phyloP scores from a whole-genome alignment of 352 stramenopile genomes.

The Globisporangium ultimum region DNA sequence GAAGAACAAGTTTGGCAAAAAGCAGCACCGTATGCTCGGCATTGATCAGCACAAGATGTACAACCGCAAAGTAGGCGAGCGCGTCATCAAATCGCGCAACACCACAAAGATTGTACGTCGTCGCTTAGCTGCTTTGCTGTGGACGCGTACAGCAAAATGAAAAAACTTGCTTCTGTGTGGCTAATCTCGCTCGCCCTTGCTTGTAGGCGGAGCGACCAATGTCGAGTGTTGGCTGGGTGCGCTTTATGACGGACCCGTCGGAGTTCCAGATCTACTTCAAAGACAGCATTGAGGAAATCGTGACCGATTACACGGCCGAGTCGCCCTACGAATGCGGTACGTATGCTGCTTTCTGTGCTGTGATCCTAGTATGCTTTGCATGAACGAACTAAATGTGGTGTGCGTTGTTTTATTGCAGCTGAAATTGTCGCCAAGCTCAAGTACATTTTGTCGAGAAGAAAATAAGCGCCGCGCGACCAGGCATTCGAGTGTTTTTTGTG shows the following conservation, averaged over 20 bases:
- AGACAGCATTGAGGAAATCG: conserved; percentile 85
- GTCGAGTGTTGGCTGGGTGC: conserved; percentile 82
- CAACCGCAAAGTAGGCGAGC: conserved; percentile 88
- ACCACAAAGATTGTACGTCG: conserved; percentile 86
- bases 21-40: conserved; percentile 85
- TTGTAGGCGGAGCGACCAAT: conserved; percentile 78
- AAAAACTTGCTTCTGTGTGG: conserved; percentile 1
- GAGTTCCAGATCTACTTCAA: conserved; percentile 91
- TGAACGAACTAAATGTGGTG: background rate
- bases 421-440: conserved; percentile 90
- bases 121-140: background rate
- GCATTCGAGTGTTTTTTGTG: background rate
- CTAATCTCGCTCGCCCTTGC: conserved; percentile 5
- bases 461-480: conserved; percentile 23
- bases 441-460: conserved; percentile 85
- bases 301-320: conserved; percentile 87
- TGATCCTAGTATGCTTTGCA: background rate
- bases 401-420: conserved; percentile 26
- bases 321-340: conserved; percentile 87
- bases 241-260: conserved; percentile 81
- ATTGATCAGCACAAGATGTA: conserved; percentile 89
- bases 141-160: background rate
- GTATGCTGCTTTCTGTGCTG: conserved; percentile 13
- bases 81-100: conserved; percentile 86
- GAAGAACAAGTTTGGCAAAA: conserved; percentile 91